These are phyloP conservation scores for Naematelia aurantialba DNA, from an alignment of 768 basidiomycete species.

Conservation along the genomic window DNA sequence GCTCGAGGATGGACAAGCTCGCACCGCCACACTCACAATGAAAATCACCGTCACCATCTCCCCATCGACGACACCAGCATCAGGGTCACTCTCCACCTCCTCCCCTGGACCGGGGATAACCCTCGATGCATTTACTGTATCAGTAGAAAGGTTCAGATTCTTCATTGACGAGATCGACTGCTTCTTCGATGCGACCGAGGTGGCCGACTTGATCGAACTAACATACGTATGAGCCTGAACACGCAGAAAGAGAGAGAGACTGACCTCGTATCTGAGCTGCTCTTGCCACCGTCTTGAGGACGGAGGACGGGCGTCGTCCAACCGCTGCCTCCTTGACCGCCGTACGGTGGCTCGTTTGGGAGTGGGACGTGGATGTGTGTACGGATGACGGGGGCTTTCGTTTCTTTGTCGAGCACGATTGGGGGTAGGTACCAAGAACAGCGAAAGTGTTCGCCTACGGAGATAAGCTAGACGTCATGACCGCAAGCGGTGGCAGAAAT, in stretches of 20 bases:
- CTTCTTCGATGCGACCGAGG: slow-evolving; percentile 28
- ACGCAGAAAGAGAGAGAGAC: slow-evolving; percentile 2
- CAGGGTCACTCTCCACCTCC: slow-evolving; percentile 49
- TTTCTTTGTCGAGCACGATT: slow-evolving; percentile 43
- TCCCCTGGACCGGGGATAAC: slow-evolving; percentile 44
- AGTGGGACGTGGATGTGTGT: slow-evolving; percentile 49
- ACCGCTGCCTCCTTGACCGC: slow-evolving; percentile 40
- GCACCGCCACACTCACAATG: slow-evolving; percentile 53
- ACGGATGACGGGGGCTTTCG: slow-evolving; percentile 45
- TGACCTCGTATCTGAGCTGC: slow-evolving; percentile 33
- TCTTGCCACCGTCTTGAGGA: slow-evolving; percentile 35
- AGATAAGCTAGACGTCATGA: not conserved
- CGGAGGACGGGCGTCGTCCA: slow-evolving; percentile 42
- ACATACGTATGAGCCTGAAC: not conserved
- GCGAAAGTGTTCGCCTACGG: slow-evolving; percentile 51
- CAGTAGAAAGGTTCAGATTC: not conserved
- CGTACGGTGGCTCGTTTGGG: slow-evolving; percentile 43
- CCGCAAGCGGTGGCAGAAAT: not conserved
- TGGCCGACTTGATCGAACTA: slow-evolving; percentile 28
- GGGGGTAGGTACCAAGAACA: slow-evolving; percentile 51
- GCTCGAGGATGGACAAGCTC: not conserved
- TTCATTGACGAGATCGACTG: not conserved
- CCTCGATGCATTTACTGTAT: slow-evolving; percentile 7
- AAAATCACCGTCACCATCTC: slow-evolving; percentile 65
- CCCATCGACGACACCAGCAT: slow-evolving; percentile 50